Evolutionary conservation across 352 stramenopile genomes (phyloP).

Genomic region (Globisporangium spiculum): DNA sequence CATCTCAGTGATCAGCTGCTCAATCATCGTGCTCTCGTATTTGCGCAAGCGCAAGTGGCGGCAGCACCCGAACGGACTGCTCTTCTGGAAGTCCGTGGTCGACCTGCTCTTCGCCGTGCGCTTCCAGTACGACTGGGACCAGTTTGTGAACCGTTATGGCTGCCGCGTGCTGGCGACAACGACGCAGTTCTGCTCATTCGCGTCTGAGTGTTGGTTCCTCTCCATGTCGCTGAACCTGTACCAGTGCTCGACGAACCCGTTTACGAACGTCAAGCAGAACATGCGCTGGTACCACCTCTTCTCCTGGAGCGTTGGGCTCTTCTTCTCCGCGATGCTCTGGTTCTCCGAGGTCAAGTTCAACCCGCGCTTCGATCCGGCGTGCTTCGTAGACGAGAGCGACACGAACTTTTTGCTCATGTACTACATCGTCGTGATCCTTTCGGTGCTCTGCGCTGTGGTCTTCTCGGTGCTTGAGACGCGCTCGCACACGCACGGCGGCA

Average conservation of each 20-base stretch:
- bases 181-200: conserved; percentile 75
- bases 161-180: conserved; percentile 58
- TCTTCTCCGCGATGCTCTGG: conserved; percentile 61
- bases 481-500: conserved; percentile 67
- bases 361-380: conserved; percentile 41
- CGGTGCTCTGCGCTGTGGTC: conserved; percentile 54
- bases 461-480: conserved; percentile 72
- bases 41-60: conserved; percentile 63
- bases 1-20: conserved; percentile 76
- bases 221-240: conserved; percentile 86
- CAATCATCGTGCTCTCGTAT: conserved; percentile 68
- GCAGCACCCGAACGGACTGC: conserved; percentile 76
- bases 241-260: conserved; percentile 84
- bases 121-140: conserved; percentile 70
- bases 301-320: conserved; percentile 55
- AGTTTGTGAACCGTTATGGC: conserved; percentile 41
- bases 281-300: conserved; percentile 72
- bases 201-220: conserved; percentile 87
- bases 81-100: conserved; percentile 79
- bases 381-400: conserved; percentile 75
- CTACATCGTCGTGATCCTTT: conserved; percentile 74
- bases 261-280: conserved; percentile 79
- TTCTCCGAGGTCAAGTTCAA: conserved; percentile 51
- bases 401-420: conserved; percentile 64
- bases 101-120: conserved; percentile 74